Conservation (phyloP, 805 yeast species). For the Metschnikowia santaceciliae region DNA sequence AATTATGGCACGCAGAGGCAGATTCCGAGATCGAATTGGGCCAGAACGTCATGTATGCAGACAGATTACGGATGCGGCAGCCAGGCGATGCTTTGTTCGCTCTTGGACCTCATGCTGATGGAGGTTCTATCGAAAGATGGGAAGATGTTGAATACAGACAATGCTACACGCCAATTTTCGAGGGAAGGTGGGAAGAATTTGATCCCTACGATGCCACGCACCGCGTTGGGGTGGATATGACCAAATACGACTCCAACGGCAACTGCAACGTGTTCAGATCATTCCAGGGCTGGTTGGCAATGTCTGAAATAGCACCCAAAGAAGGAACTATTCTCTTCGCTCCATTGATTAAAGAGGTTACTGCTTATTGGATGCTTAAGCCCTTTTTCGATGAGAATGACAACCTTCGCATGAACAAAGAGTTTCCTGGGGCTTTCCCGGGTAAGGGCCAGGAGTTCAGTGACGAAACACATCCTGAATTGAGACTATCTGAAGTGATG, state of each 20-base stretch:
- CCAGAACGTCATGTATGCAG: conserved; percentile 38
- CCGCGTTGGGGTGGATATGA: conserved; percentile 30
- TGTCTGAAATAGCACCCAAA: conserved; percentile 31
- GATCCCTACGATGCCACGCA: conserved; percentile 37
- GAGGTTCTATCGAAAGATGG: conserved; percentile 45
- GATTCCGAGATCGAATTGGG: conserved; percentile 25
- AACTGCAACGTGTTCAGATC: conserved; percentile 36
- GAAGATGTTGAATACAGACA: conserved; percentile 38
- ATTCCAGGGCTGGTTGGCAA: conserved; percentile 44
- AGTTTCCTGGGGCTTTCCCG: conserved; percentile 38
- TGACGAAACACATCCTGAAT: conserved; percentile 31
- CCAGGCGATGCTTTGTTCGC: conserved; percentile 32
- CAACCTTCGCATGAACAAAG: conserved; percentile 27
- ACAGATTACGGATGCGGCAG: conserved; percentile 36
- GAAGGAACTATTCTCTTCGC: conserved; percentile 38
- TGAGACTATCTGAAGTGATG: conserved; percentile 28
- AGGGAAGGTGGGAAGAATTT: conserved; percentile 41
- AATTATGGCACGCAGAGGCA: conserved; percentile 27
- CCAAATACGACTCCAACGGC: conserved; percentile 25
- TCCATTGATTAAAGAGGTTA: conserved; percentile 33
- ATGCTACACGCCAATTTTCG: conserved; percentile 33
- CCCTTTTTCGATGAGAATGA: conserved; percentile 38
- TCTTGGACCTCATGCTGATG: conserved; percentile 39
- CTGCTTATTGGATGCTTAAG: conserved; percentile 36
- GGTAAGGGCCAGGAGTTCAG: conserved; percentile 33